These are phyloP conservation scores for Populus trichocarpa DNA, from an alignment of 441 rosid species.

Conservation along the genomic window DNA sequence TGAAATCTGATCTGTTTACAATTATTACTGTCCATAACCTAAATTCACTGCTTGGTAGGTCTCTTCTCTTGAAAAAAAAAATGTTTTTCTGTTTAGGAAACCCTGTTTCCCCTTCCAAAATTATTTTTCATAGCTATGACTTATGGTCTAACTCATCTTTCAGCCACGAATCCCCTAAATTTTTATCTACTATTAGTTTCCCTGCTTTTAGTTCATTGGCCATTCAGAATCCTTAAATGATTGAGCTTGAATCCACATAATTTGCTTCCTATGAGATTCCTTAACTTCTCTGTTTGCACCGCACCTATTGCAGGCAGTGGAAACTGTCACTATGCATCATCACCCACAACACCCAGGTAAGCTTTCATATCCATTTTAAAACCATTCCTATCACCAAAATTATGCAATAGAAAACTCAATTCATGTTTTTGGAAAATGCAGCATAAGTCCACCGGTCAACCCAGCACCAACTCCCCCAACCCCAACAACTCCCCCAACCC, in stretches of 20 bases:
- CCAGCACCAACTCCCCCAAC: slow-evolving; percentile 38
- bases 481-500: slow-evolving; percentile 42
- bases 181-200: background rate
- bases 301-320: slow-evolving; percentile 61
- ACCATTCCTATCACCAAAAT: slow-evolving; percentile 12
- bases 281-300: background rate
- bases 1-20: background rate
- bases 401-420: slow-evolving; percentile 14
- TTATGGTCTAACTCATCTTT: background rate
- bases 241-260: background rate
- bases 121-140: background rate
- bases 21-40: background rate
- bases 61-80: background rate
- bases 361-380: slow-evolving; percentile 17
- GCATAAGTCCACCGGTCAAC: slow-evolving; percentile 41
- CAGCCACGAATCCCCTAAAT: background rate
- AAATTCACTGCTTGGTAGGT: background rate
- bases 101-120: background rate
- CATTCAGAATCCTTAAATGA: background rate
- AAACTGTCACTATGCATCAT: slow-evolving; percentile 56
- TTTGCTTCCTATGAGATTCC: background rate
- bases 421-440: slow-evolving; percentile 30
- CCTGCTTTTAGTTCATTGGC: background rate
- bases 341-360: slow-evolving; percentile 64
- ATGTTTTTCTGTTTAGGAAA: background rate